Percentiles rank a stretch among this genome's conserved stretches.
Conservation (phyloP, 345 rosid species). For the Aquilaria malaccensis region DNA sequence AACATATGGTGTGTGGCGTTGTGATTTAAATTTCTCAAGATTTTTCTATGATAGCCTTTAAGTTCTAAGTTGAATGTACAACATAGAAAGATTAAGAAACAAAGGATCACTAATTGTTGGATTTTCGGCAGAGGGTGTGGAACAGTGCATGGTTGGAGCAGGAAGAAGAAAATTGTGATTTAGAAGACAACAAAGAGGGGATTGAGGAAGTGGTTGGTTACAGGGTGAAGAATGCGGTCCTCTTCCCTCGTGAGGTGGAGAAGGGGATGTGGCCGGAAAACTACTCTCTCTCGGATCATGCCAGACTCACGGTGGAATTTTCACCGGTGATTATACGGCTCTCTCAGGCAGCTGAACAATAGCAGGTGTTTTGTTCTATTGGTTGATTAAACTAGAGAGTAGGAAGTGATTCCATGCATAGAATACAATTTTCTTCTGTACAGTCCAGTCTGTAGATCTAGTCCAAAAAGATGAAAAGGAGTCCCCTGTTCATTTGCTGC, state of each 20-base stretch:
- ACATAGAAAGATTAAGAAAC: neutral
- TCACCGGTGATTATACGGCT: constrained; percentile 68
- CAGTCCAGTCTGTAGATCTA: neutral
- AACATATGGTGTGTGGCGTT: neutral
- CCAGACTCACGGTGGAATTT: constrained; percentile 76
- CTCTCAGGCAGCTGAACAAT: constrained; percentile 11
- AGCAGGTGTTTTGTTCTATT: neutral
- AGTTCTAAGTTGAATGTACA: neutral
- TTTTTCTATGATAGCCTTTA: neutral
- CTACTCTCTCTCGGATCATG: constrained; percentile 85
- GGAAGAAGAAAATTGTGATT: constrained; percentile 17
- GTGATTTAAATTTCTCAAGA: neutral
- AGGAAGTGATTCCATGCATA: neutral
- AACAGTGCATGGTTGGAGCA: constrained; percentile 24
- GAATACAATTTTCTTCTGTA: constrained; percentile 5
- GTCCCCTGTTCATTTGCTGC: too few relatives aligned
- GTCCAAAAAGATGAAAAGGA: neutral
- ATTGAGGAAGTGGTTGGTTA: constrained; percentile 55
- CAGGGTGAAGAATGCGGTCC: constrained; percentile 63
- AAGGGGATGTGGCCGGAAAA: constrained; percentile 88
- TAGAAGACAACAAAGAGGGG: constrained; percentile 14
- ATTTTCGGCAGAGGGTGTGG: constrained; percentile 32
- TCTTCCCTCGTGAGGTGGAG: constrained; percentile 87
- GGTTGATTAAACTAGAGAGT: constrained; percentile 2
- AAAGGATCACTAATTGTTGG: neutral